A percentile compares a stretch with the other conserved stretches of the same genome.
These are phyloP conservation scores for Chalciporus sp. DNA, from an alignment of 1,284 basidiomycete species.

Conservation along the genomic window DNA sequence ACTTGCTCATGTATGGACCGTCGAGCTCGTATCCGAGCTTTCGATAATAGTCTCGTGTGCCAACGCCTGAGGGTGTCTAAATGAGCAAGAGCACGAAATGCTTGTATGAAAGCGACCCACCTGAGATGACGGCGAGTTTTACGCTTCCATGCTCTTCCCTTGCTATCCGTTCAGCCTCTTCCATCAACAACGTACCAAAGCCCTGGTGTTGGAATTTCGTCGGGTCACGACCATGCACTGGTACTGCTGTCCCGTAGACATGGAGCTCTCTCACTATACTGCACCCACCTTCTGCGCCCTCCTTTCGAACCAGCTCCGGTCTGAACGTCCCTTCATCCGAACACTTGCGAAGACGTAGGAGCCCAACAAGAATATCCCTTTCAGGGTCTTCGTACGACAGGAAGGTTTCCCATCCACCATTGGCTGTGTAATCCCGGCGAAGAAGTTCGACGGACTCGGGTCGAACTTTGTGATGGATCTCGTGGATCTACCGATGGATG, in stretches of 20 bases:
- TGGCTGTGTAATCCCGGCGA: slow-evolving; percentile 94
- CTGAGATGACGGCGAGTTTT: slow-evolving; percentile 96
- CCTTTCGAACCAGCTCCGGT: slow-evolving; percentile 81
- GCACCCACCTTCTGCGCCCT: slow-evolving; percentile 74
- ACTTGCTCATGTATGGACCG: slow-evolving; percentile 97
- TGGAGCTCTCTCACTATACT: slow-evolving; percentile 97
- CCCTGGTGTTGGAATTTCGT: slow-evolving; percentile 98
- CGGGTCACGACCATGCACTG: slow-evolving; percentile 95
- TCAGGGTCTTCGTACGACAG: slow-evolving; percentile 98
- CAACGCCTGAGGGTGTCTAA: slow-evolving; percentile 62
- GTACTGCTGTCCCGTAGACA: slow-evolving; percentile 99
- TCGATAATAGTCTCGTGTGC: slow-evolving; percentile 93
- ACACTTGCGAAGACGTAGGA: slow-evolving; percentile 92
- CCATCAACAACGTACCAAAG: slow-evolving; percentile 97
- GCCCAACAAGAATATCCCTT: slow-evolving; percentile 93
- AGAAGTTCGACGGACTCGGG: slow-evolving; percentile 98
- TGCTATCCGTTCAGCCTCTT: slow-evolving; percentile 99
- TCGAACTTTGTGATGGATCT: slow-evolving; percentile 97
- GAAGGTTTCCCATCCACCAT: slow-evolving; percentile 99
- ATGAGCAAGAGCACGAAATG: neutral
- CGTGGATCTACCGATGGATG: slow-evolving; percentile 72
- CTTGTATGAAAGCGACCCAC: slow-evolving; percentile 41
- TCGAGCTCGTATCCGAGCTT: slow-evolving; percentile 93
- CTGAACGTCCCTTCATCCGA: slow-evolving; percentile 96
- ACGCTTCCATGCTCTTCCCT: slow-evolving; percentile 94